Percentiles rank a stretch among this genome's conserved stretches.
phyloP scores from a whole-genome alignment of 306 rosid genomes.

The Mimosa bimucronata region DNA sequence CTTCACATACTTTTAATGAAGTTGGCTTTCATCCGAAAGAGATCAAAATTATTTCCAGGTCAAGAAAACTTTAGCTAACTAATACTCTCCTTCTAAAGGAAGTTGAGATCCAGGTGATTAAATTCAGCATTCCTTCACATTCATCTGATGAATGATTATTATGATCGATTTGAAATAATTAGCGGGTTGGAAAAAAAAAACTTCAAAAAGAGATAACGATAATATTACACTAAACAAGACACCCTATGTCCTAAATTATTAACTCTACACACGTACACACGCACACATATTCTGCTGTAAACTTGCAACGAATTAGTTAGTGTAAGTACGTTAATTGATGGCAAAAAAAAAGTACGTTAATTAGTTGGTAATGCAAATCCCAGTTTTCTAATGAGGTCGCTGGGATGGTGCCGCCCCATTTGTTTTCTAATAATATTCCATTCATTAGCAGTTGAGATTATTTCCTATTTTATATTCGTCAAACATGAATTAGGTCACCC shows the following conservation, averaged over 20 bases:
- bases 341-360: no score
- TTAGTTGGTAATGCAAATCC: not conserved
- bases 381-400: slow-evolving; percentile 6
- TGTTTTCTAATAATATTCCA: slow-evolving; percentile 24
- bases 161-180: not conserved
- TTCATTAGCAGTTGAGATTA: slow-evolving; percentile 29
- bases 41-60: not conserved
- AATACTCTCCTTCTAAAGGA: not conserved
- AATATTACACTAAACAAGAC: not conserved
- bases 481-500: slow-evolving; percentile 43
- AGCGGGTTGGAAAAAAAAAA: not conserved
- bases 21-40: slow-evolving; percentile 44
- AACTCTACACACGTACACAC: not conserved
- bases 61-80: not conserved
- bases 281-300: no score
- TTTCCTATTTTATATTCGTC: slow-evolving; percentile 23
- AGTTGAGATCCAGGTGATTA: not conserved
- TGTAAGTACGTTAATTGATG: not conserved
- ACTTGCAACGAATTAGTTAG: not conserved
- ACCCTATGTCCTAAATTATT: not conserved
- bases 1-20: slow-evolving; percentile 44
- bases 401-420: not conserved
- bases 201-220: not conserved
- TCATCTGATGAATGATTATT: not conserved
- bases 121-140: not conserved